A percentile compares a stretch with the other conserved stretches of the same genome.
phyloP scores from a whole-genome alignment of 345 rosid genomes.

The Euclidium syriacum region DNA sequence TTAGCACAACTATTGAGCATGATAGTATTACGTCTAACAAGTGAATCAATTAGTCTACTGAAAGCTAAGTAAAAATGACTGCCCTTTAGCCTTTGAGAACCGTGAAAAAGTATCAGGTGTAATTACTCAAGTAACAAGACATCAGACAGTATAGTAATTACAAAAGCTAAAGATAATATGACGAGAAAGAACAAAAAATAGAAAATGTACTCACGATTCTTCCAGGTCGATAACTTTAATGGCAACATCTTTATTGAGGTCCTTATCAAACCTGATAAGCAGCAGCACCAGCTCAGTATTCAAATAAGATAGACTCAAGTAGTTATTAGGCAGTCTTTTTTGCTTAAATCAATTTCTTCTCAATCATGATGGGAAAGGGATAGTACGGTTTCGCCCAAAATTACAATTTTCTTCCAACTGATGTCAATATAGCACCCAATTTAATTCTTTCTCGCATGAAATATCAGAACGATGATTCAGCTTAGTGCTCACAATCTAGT shows the following conservation, averaged over 20 bases:
- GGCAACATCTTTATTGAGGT: constrained; percentile 90
- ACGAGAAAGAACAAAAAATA: not conserved
- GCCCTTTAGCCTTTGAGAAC: not conserved
- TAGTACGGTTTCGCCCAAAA: not conserved
- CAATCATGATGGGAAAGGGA: not conserved
- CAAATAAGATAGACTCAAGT: not conserved
- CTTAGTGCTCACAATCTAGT: not conserved
- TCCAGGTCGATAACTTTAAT: constrained; percentile 96
- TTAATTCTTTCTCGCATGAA: not conserved
- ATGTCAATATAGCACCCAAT: not conserved
- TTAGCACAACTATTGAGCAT: constrained; percentile 1
- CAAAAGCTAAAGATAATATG: not conserved
- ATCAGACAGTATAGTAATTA: not conserved
- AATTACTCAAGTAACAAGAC: not conserved
- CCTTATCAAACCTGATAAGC: constrained; percentile 82
- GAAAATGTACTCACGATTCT: constrained; percentile 73
- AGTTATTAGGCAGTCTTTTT: not conserved
- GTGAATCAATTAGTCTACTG: not conserved
- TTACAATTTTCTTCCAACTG: not conserved
- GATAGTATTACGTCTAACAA: not conserved
- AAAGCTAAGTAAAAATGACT: not conserved
- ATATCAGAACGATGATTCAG: not conserved
- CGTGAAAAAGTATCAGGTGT: not conserved
- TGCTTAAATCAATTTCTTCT: not conserved
- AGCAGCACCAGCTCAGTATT: constrained; percentile 20